Conservation (phyloP, 2,329 filamentous ascomycete species). For the Fusarium siculi region DNA sequence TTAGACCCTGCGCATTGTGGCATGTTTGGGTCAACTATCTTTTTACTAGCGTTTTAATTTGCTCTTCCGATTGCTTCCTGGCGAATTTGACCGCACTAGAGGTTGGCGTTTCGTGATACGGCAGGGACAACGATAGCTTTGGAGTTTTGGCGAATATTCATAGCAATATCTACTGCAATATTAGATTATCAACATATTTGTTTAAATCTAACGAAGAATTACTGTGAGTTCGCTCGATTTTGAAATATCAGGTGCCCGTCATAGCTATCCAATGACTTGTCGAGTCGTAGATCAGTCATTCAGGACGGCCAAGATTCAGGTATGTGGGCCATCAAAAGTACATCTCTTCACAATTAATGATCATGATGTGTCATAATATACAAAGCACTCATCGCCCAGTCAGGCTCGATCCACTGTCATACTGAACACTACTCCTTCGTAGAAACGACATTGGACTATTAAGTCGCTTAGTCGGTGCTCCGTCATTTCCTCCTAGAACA, state of each 20-base stretch:
- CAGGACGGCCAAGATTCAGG: background rate
- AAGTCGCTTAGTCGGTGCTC: constrained; percentile 48
- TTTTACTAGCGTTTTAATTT: background rate
- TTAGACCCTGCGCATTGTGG: constrained; percentile 21
- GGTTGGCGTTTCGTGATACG: constrained; percentile 38
- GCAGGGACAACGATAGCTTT: constrained; percentile 21
- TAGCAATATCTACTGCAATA: constrained; percentile 25
- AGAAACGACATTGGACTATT: constrained; percentile 60
- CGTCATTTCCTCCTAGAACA: constrained; percentile 53
- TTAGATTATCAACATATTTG: constrained; percentile 12
- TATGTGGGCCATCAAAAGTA: background rate
- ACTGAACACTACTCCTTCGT: constrained; percentile 62
- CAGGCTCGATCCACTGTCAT: constrained; percentile 45
- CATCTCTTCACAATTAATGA: background rate
- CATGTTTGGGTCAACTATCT: constrained; percentile 7
- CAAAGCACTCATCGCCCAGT: constrained; percentile 25
- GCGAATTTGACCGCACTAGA: constrained; percentile 32
- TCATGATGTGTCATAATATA: background rate
- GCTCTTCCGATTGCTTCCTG: constrained; percentile 30
- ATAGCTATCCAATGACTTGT: background rate
- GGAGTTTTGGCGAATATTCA: constrained; percentile 32
- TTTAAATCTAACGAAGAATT: background rate
- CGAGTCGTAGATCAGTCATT: background rate
- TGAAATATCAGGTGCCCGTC: background rate
- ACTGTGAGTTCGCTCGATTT: background rate